These are phyloP conservation scores for Solanum hybrid DNA, from an alignment of 305 asterid genomes.

Conservation along the genomic window DNA sequence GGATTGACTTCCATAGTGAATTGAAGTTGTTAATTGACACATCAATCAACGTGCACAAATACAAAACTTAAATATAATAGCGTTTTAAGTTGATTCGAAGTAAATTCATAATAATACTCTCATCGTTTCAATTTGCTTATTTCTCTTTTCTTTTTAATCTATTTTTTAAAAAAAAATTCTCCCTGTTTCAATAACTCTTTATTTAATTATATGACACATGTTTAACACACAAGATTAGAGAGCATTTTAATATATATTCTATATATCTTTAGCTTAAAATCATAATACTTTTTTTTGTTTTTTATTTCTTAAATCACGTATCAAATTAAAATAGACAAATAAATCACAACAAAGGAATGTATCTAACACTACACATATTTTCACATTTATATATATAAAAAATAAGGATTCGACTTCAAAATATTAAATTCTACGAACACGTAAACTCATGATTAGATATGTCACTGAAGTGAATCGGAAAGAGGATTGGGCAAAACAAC, in stretches of 20 bases:
- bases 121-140: not conserved
- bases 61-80: not conserved
- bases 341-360: not conserved
- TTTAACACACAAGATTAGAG: not conserved
- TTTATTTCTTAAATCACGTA: not conserved
- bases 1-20: not conserved
- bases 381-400: not conserved
- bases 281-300: not conserved
- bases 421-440: not conserved
- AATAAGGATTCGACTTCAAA: no score
- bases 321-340: not conserved
- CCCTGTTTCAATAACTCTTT: not conserved
- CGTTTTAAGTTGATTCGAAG: not conserved
- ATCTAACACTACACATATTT: not conserved
- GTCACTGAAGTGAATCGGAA: not conserved
- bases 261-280: not conserved
- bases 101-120: not conserved
- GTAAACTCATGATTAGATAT: not conserved
- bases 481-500: not conserved
- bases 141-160: not conserved
- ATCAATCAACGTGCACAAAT: not conserved
- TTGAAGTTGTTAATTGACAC: not conserved
- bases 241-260: not conserved
- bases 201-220: not conserved
- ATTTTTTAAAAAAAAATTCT: not conserved